phyloP scores from a whole-genome alignment of 129 eudicot species.

The Tanacetum coccineum region DNA sequence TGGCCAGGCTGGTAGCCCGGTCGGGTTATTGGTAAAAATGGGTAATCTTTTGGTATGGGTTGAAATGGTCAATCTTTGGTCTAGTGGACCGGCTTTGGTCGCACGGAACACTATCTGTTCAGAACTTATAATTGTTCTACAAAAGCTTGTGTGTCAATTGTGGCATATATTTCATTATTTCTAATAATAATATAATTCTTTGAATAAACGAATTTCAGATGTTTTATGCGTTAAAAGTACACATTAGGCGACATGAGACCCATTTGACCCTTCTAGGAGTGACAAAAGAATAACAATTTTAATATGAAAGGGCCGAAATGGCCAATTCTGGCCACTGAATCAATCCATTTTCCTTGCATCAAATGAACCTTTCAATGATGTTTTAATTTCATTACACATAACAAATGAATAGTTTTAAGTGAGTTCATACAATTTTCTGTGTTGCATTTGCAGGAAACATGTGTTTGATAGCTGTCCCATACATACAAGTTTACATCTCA shows the following conservation, averaged over 20 bases:
- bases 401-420: background rate
- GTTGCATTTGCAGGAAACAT: slow-evolving; percentile 28
- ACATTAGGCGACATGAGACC: background rate
- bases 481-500: slow-evolving; percentile 12
- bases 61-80: background rate
- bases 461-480: background rate
- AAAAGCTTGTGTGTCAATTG: background rate
- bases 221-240: background rate
- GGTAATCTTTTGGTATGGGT: background rate
- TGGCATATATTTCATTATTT: background rate
- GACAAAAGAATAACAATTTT: background rate
- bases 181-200: background rate
- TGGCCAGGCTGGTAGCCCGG: background rate
- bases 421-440: slow-evolving; percentile 15
- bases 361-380: background rate
- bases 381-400: background rate
- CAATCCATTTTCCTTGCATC: background rate
- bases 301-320: background rate
- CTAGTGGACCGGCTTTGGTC: too few species aligned
- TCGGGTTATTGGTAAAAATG: background rate
- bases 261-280: too few species aligned
- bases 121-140: background rate
- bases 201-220: background rate
- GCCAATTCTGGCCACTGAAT: background rate
- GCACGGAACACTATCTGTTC: too few species aligned